Evolutionary conservation across 2,329 filamentous ascomycete genomes (phyloP).

Genomic region (Fusarium gaditjirri): DNA sequence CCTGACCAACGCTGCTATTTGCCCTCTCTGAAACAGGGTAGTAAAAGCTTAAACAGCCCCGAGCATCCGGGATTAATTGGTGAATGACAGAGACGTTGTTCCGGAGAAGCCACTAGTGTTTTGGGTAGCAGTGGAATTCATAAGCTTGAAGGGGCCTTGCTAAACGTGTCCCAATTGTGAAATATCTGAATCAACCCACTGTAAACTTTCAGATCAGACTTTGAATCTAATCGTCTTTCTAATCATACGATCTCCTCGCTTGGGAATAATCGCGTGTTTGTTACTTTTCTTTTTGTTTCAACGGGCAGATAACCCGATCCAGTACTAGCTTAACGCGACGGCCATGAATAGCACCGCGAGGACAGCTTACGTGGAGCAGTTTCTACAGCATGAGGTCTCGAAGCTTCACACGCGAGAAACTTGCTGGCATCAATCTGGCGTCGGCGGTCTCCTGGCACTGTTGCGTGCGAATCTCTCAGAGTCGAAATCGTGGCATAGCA

Average conservation of each 20-base stretch:
- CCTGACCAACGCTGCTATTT: neutral
- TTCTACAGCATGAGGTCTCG: neutral
- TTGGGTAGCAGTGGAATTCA: neutral
- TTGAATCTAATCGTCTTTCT: neutral
- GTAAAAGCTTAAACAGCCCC: neutral
- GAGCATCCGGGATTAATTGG: neutral
- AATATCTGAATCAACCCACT: neutral
- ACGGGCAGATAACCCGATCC: neutral
- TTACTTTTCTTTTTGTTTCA: neutral
- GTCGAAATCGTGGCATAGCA: neutral
- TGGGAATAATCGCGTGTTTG: neutral
- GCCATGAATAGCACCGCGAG: neutral
- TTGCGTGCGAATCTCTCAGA: neutral
- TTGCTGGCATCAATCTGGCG: constrained; percentile 13
- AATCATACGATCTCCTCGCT: neutral
- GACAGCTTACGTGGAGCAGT: neutral
- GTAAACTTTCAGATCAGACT: neutral
- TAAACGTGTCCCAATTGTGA: neutral
- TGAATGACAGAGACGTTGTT: neutral
- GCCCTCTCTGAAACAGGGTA: constrained; percentile 1
- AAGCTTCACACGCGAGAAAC: constrained; percentile 5
- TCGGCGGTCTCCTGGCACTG: neutral
- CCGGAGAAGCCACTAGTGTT: neutral
- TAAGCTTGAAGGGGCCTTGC: neutral
- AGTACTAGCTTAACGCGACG: neutral